Base-by-base conservation (phyloP, 495 filamentous ascomycete species). In the Tuber brumale region DNA sequence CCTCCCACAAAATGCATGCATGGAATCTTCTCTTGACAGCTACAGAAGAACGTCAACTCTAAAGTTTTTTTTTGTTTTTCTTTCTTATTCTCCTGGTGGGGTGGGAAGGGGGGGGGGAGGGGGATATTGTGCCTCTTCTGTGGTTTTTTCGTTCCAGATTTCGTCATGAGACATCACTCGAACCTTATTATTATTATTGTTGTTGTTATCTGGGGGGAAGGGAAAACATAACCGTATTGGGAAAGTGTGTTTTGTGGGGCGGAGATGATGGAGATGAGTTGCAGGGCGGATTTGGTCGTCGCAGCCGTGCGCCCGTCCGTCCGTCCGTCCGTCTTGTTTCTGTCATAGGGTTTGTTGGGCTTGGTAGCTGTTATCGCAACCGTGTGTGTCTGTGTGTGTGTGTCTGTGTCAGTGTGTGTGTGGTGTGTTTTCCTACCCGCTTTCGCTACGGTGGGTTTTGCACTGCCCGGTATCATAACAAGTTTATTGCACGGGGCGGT, bases 211-310 rank as follows among this genome's bases (percentile, higher is more conserved):
- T 66, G 37, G 37, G 37, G 37, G 37, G 5, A 39, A 4, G 27
- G 57, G 57, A 66, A 31, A 16, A 18, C 5, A 35, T 66, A 18
- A 35, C 57, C 57, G 27, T 2, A 66, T 66, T 19, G 14, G 27
- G 57, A 35, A 48, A 23, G 46, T 23, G 5, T 21, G n/a, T 10
- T 39, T 21, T 8, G 9, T 57, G 57, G 57, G 57, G 3, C 57
- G 57, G 57, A 66, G 57, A 66, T 66, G 57, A 66, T 66, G 57
- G 57, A 66, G 57, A 66, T 66, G 57, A 66, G 57, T 42, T 42
- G 27, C 27, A 31, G 31, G 57, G 51, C 51, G 14, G 27, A 35
- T 35, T 27, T 14, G 57, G 57, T 61, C n/a, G n/a, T 61, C 51
- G 51, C n/a, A 35, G 57, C 27, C 57, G 27, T 66, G 37, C 3